Base-by-base conservation (phyloP, 345 rosid genomes). In the Eutrema japonicum region DNA sequence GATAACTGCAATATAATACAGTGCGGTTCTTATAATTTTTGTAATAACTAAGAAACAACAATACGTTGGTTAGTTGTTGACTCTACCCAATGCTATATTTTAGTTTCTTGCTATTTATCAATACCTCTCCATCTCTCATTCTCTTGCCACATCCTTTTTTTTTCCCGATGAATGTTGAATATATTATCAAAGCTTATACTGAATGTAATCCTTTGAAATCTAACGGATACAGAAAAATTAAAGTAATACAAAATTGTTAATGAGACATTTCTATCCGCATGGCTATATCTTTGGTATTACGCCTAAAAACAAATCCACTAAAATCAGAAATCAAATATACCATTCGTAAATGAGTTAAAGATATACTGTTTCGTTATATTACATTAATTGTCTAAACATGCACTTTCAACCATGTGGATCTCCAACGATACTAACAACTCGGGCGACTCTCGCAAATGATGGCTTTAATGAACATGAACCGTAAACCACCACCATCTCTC, bases 41-140 rank as follows among this genome's bases (percentile, higher is more conserved):
- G 67, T 49, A 59, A 70, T 59, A 59, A 70, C 49, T 48, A 8
- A 27, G 2, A 48, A n/a, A 56, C 41, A 70, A 35, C 22, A 49
- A 59, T 59, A 14, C 22, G 41, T 70, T 14, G 41, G 49, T 47
- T 52, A 32, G 33, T 40, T 18, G 47, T 14, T 41, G 72, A 46
- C 30, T 58, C 47, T 37, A 29, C 56, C 37, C 29, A 57, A 35
- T 35, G 37, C 29, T 56, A 46, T 56, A 2, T 45, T 12, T 55
- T 40, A 54, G 40, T 41, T 53, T 30, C 45, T 55, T 66, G 38
- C 48, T 66, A 3, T 37, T 66, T 66, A 8, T 49, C 60, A 9
- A 66, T 4, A 42, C 38, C 27, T 18, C 32, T 38, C 49, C 38
- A 37, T 22, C 26, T 22, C 26, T 22, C 26, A 22, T 22, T 16